These are phyloP conservation scores for Scortechinia acanthostroma DNA, from an alignment of 2,329 filamentous ascomycete genomes.

Conservation along the genomic window DNA sequence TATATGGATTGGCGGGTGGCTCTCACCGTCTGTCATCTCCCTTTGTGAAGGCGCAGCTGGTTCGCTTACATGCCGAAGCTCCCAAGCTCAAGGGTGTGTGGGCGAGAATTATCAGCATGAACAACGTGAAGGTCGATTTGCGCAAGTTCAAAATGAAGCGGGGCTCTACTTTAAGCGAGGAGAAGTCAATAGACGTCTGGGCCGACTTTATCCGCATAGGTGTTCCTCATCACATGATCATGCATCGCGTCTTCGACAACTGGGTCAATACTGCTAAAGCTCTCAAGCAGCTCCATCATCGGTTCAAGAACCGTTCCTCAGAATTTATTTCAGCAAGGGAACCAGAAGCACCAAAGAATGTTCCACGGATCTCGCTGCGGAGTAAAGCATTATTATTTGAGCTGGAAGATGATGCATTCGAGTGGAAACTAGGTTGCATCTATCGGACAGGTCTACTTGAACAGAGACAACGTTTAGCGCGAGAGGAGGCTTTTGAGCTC, in stretches of 20 bases:
- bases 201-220: conserved; percentile 63
- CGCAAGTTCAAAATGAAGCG: conserved; percentile 51
- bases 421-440: conserved; percentile 68
- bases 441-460: conserved; percentile 64
- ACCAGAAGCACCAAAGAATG: conserved; percentile 58
- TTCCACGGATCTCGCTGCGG: conserved; percentile 60
- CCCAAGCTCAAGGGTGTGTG: conserved; percentile 57
- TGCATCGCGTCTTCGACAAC: conserved; percentile 68
- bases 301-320: conserved; percentile 56
- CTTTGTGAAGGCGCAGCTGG: conserved; percentile 51
- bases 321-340: conserved; percentile 60
- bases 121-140: conserved; percentile 53
- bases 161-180: conserved; percentile 38
- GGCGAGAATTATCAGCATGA: conserved; percentile 61
- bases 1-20: conserved; percentile 58
- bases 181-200: conserved; percentile 60
- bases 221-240: conserved; percentile 63
- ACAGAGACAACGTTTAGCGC: conserved; percentile 63
- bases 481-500: conserved; percentile 61
- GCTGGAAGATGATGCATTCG: conserved; percentile 68
- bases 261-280: conserved; percentile 63
- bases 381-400: conserved; percentile 64
- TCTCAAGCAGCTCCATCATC: conserved; percentile 60
- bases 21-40: conserved; percentile 62
- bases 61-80: conserved; percentile 59